Evolutionary conservation across 331 rosid species (phyloP).

Genomic region (Saraca asoca): DNA sequence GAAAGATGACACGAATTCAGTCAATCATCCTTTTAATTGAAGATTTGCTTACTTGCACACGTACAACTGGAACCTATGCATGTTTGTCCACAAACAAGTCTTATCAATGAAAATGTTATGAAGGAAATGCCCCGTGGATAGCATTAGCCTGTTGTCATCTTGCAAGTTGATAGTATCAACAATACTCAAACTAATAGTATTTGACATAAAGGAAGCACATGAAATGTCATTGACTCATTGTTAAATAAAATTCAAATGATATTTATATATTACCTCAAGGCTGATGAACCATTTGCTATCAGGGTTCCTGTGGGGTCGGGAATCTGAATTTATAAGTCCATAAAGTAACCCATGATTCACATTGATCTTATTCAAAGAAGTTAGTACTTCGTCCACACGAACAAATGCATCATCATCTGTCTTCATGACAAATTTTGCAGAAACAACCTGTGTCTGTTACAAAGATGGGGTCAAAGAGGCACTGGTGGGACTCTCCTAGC

Average conservation of each 20-base stretch:
- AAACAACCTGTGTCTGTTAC: conserved; percentile 90
- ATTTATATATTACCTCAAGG: conserved; percentile 63
- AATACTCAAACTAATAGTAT: conserved; percentile 23
- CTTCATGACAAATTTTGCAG: conserved; percentile 94
- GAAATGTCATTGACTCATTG: conserved; percentile 3
- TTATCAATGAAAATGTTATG: not conserved
- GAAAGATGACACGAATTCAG: not conserved
- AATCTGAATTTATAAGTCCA: conserved; percentile 90
- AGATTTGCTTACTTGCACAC: not conserved
- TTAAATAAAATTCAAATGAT: conserved; percentile 11
- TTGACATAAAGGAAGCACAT: not conserved
- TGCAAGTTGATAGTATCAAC: conserved; percentile 4
- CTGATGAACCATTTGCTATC: conserved; percentile 98
- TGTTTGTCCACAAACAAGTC: conserved; percentile 1
- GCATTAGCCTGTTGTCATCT: conserved; percentile 5
- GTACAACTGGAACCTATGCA: not conserved
- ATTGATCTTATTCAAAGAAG: conserved; percentile 63
- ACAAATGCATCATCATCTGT: conserved; percentile 98
- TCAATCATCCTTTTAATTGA: not conserved
- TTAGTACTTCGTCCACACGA: conserved; percentile 84
- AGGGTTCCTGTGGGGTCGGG: conserved; percentile 79
- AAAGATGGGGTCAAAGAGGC: conserved; percentile 40
- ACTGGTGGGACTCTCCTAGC: conserved; percentile 25
- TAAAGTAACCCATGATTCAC: conserved; percentile 67
- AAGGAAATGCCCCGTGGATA: not conserved